phyloP scores from a whole-genome alignment of 2,329 filamentous ascomycete species.

The Pyricularia pennisetigena region DNA sequence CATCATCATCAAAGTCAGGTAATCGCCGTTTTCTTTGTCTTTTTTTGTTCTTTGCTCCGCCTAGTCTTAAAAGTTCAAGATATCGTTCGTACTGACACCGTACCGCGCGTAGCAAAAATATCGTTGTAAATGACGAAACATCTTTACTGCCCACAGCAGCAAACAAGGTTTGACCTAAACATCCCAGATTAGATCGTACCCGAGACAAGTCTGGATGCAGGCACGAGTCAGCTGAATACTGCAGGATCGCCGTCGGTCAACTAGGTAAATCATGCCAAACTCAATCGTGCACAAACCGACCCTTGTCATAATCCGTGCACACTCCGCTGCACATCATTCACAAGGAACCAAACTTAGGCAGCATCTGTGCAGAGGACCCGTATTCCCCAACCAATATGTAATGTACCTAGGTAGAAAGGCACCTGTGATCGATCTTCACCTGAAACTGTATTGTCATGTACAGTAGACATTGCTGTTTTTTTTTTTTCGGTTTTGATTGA shows the following conservation, averaged over 20 bases:
- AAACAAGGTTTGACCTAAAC: background rate
- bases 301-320: background rate
- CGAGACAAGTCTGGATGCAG: background rate
- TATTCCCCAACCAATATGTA: no score
- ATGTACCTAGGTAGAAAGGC: no score
- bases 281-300: background rate
- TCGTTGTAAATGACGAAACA: background rate
- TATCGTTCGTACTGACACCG: background rate
- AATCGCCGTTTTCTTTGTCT: background rate
- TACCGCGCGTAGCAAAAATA: no score
- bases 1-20: no score
- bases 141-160: background rate
- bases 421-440: background rate
- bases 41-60: background rate
- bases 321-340: background rate
- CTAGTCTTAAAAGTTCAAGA: background rate
- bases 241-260: background rate
- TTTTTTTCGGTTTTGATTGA: background rate
- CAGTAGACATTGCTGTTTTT: background rate
- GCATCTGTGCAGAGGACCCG: background rate
- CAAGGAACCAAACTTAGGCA: background rate
- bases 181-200: background rate
- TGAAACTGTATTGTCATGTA: background rate
- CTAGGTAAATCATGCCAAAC: background rate
- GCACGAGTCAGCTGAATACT: background rate